Conservation (phyloP, 352 stramenopile species). For the Pythium plurisporium region DNA sequence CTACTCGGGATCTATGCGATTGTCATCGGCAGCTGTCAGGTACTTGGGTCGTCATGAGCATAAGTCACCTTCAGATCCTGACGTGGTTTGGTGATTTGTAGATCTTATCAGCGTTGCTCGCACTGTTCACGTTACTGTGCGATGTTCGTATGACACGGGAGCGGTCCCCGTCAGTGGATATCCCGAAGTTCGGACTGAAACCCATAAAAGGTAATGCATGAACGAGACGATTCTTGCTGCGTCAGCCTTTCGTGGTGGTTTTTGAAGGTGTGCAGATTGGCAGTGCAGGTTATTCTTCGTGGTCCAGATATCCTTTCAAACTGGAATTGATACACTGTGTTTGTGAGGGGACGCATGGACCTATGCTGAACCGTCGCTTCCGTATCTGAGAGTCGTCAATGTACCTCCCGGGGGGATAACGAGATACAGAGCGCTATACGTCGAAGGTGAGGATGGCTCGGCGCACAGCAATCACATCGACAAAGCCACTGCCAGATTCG, state of each 20-base stretch:
- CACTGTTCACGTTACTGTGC: slow-evolving; percentile 54
- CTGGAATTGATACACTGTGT: too few relatives aligned
- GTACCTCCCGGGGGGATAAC: too few relatives aligned
- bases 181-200: slow-evolving; percentile 22
- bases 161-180: slow-evolving; percentile 34
- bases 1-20: slow-evolving; percentile 43
- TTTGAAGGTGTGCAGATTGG: background rate
- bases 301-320: too few relatives aligned
- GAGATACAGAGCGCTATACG: background rate
- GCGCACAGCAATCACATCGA: slow-evolving; percentile 1
- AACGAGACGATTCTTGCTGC: background rate
- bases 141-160: slow-evolving; percentile 43
- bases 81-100: slow-evolving; percentile 16
- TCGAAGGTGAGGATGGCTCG: background rate
- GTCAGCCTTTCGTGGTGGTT: background rate
- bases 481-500: background rate
- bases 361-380: slow-evolving; percentile 2
- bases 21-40: slow-evolving; percentile 30
- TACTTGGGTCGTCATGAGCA: too few relatives aligned
- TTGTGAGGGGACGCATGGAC: too few relatives aligned
- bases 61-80: too few relatives aligned
- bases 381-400: background rate
- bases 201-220: background rate
- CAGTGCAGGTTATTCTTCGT: too few relatives aligned
- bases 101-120: slow-evolving; percentile 40